Evolutionary conservation across 352 stramenopile genomes (phyloP).

Genomic region (Pythium chondricola): DNA sequence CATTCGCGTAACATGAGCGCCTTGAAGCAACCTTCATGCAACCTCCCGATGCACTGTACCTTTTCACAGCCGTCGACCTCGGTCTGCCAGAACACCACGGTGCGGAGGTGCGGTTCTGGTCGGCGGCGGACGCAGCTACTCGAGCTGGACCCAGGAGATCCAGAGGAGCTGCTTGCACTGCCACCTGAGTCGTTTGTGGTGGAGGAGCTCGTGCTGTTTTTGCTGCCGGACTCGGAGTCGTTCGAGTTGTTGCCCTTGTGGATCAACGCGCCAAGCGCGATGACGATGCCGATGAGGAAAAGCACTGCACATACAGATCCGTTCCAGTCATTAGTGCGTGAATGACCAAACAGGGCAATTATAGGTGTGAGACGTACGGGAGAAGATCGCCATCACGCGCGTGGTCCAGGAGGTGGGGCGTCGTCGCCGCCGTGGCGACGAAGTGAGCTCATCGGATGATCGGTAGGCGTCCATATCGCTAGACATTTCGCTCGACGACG

Average conservation of each 20-base stretch:
- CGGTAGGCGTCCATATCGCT: conserved; percentile 14
- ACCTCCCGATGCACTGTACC: conserved; percentile 15
- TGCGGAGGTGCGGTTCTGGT: conserved; percentile 42
- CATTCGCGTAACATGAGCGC: conserved; percentile 8
- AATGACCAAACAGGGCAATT: neutral
- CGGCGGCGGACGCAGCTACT: conserved; percentile 15
- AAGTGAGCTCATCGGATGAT: neutral
- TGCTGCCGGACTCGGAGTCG: neutral
- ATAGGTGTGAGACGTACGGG: conserved; percentile 1
- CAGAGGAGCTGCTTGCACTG: neutral
- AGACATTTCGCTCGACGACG: neutral
- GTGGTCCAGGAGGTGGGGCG: conserved; percentile 3
- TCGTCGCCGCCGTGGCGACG: conserved; percentile 4
- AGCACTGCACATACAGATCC: neutral
- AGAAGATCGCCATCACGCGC: conserved; percentile 14
- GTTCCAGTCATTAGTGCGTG: neutral
- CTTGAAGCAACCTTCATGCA: neutral
- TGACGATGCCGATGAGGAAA: conserved; percentile 24
- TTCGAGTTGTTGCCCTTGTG: conserved; percentile 3
- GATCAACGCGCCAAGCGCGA: conserved; percentile 33
- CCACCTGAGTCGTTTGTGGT: neutral
- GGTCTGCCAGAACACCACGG: conserved; percentile 76
- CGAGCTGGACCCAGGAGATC: conserved; percentile 3
- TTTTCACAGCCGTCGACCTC: conserved; percentile 68
- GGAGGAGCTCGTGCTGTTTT: neutral